Evolutionary conservation across 2,329 filamentous ascomycete species (phyloP).

Genomic region (Ascochyta viciae-villosae): DNA sequence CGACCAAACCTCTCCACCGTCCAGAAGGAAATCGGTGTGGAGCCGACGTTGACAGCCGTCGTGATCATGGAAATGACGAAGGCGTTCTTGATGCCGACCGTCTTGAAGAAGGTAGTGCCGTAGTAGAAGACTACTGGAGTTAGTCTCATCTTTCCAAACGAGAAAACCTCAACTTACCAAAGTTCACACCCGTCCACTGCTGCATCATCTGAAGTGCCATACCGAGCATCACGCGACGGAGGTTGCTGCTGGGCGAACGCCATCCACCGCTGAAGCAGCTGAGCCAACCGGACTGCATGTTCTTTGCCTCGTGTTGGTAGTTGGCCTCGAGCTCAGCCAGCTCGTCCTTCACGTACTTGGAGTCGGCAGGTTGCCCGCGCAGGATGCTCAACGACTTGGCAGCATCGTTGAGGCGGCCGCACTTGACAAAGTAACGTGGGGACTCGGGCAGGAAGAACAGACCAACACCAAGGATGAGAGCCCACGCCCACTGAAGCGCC

Average conservation of each 20-base stretch:
- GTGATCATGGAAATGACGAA: conserved; percentile 88
- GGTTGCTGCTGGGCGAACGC: conserved; percentile 57
- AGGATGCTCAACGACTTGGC: conserved; percentile 69
- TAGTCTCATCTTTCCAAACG: background rate
- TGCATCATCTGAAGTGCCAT: conserved; percentile 60
- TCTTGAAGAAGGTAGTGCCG: conserved; percentile 83
- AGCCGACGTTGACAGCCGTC: conserved; percentile 85
- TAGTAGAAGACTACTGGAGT: conserved; percentile 47
- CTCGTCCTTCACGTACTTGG: conserved; percentile 78
- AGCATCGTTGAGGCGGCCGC: conserved; percentile 71
- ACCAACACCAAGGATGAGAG: conserved; percentile 74
- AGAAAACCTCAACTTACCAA: conserved; percentile 54
- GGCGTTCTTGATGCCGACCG: conserved; percentile 74
- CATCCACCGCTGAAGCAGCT: conserved; percentile 67
- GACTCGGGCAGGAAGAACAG: conserved; percentile 83
- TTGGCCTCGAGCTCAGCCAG: conserved; percentile 88
- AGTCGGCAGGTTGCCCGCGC: conserved; percentile 75
- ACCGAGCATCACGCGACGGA: conserved; percentile 57
- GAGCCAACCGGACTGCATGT: conserved; percentile 69
- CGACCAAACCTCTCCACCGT: conserved; percentile 83
- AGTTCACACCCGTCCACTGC: conserved; percentile 81
- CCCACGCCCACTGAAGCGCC: conserved; percentile 80
- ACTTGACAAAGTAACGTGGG: conserved; percentile 85
- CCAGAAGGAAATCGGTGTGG: conserved; percentile 87
- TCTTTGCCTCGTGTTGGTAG: conserved; percentile 75